Conservation (phyloP, 352 stramenopile genomes). For the Peronospora farinosa region DNA sequence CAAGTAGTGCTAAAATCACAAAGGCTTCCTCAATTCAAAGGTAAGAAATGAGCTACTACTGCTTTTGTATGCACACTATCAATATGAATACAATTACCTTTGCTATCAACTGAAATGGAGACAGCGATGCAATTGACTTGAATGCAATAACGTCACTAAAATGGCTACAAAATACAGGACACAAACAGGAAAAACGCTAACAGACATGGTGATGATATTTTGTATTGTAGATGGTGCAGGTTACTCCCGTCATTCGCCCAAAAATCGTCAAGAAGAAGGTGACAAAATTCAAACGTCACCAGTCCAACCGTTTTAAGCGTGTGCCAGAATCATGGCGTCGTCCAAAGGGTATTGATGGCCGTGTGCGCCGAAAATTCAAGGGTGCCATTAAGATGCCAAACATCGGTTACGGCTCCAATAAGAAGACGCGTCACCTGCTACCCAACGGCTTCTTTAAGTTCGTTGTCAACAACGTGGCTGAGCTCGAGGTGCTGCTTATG, state of each 20-base stretch:
- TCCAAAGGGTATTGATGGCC: slow-evolving; percentile 99
- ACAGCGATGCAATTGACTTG: neutral
- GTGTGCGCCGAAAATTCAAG: slow-evolving; percentile 98
- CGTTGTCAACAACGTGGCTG: slow-evolving; percentile 96
- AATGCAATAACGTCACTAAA: neutral
- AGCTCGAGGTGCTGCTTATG: slow-evolving; percentile 95
- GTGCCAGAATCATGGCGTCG: slow-evolving; percentile 96
- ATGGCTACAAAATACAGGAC: slow-evolving; percentile 1
- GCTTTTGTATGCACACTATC: neutral
- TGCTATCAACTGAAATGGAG: neutral
- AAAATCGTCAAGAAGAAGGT: slow-evolving; percentile 99
- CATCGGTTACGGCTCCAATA: slow-evolving; percentile 99
- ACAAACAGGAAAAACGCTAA: slow-evolving; percentile 16
- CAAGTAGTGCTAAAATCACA: slow-evolving; percentile 85
- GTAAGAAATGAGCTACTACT: slow-evolving; percentile 35
- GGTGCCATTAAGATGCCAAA: slow-evolving; percentile 96
- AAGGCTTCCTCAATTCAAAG: slow-evolving; percentile 83
- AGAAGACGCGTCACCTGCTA: slow-evolving; percentile 96
- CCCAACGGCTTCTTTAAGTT: slow-evolving; percentile 99
- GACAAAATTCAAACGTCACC: slow-evolving; percentile 99
- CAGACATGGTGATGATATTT: slow-evolving; percentile 3
- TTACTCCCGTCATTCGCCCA: slow-evolving; percentile 83
- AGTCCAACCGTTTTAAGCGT: slow-evolving; percentile 97
- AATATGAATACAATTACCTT: neutral
- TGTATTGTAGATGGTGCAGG: slow-evolving; percentile 81